These are phyloP conservation scores for Boletus coccyginus DNA, from an alignment of 768 basidiomycete species.

Conservation along the genomic window DNA sequence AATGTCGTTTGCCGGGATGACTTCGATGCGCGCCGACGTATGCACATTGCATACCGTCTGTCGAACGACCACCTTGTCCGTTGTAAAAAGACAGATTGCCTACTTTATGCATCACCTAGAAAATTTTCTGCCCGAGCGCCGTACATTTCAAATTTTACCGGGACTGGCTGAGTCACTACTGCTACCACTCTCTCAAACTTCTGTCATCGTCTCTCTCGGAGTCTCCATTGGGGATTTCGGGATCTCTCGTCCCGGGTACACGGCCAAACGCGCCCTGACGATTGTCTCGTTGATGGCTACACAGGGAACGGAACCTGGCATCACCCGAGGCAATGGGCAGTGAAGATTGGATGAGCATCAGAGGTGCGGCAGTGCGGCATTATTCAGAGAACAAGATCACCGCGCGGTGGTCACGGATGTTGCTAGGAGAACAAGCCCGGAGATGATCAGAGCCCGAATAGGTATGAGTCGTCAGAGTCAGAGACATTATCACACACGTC, in stretches of 20 bases:
- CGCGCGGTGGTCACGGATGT: neutral
- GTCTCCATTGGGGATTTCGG: slow-evolving; percentile 44
- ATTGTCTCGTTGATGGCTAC: slow-evolving; percentile 58
- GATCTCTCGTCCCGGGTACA: slow-evolving; percentile 6
- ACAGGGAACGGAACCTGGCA: slow-evolving; percentile 54
- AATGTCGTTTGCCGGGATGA: neutral
- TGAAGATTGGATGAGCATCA: neutral
- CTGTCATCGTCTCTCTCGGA: slow-evolving; percentile 43
- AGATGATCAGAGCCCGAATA: neutral
- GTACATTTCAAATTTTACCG: neutral
- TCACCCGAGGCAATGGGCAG: slow-evolving; percentile 3
- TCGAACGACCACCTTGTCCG: no score
- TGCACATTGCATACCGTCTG: neutral
- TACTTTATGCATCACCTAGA: neutral
- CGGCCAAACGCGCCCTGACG: slow-evolving; percentile 35
- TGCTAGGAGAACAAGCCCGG: neutral
- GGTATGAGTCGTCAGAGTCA: neutral
- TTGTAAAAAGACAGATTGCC: neutral
- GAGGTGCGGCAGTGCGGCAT: neutral
- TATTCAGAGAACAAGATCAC: neutral
- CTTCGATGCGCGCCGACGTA: neutral
- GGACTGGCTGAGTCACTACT: no score
- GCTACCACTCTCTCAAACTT: slow-evolving; percentile 51
- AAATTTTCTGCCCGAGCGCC: neutral
- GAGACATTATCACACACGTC: neutral